These are phyloP conservation scores for Saccharomycopsis sp. DNA, from an alignment of 805 yeast genomes.

Conservation along the genomic window DNA sequence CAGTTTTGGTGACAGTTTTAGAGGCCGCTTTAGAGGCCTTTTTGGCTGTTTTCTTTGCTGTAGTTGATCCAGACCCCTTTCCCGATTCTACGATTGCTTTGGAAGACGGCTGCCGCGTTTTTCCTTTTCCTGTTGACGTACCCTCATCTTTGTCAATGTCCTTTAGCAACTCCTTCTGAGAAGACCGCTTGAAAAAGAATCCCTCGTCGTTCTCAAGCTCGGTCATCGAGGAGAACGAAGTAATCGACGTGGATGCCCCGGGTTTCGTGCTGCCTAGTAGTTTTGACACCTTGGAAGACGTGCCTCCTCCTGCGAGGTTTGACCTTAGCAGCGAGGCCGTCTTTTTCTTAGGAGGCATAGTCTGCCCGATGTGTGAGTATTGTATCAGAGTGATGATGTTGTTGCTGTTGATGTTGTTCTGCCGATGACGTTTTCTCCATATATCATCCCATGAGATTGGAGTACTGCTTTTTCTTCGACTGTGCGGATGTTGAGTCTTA, in stretches of 20 bases:
- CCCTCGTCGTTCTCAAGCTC: slow-evolving; percentile 34
- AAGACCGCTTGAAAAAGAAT: slow-evolving; percentile 12
- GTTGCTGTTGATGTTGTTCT: background rate
- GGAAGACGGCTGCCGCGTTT: background rate
- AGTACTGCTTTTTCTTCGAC: background rate
- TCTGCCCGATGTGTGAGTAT: too few species aligned
- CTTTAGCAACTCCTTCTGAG: background rate
- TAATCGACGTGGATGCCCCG: background rate
- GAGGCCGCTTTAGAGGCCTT: background rate
- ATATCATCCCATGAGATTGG: slow-evolving; percentile 3
- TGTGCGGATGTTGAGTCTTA: too few species aligned
- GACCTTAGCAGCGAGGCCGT: background rate
- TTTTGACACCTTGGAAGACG: background rate
- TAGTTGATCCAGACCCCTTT: too few species aligned
- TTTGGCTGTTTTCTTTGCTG: slow-evolving; percentile 1
- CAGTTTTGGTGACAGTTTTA: background rate
- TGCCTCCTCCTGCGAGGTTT: background rate
- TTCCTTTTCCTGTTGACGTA: too few species aligned
- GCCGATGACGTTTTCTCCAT: background rate
- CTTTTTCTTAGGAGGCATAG: slow-evolving; percentile 2
- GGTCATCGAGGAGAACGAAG: slow-evolving; percentile 54
- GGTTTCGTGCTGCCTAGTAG: slow-evolving; percentile 40
- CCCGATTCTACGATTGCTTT: too few species aligned
- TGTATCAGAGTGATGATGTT: background rate
- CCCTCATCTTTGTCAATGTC: too few species aligned